A percentile compares a stretch with the other conserved stretches of the same genome.
Evolutionary conservation across 345 rosid species (phyloP).

Genomic region (Atalantia buxifolia): DNA sequence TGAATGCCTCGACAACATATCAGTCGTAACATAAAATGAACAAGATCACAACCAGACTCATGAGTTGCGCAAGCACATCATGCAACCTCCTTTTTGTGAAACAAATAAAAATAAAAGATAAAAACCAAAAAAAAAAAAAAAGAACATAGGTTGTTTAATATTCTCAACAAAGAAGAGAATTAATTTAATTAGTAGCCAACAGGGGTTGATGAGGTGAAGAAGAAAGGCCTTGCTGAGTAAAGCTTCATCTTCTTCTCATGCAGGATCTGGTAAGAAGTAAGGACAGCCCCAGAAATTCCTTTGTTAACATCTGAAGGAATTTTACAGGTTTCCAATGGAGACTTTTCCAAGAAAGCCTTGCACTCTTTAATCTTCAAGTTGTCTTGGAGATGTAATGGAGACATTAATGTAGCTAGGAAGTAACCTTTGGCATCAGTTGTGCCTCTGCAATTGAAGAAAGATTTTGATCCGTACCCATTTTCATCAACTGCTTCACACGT

Average conservation of each 20-base stretch:
- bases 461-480: constrained; percentile 30
- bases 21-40: too few species aligned
- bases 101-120: neutral
- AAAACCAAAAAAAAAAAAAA: neutral
- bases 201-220: constrained; percentile 25
- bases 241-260: constrained; percentile 23
- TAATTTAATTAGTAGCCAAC: constrained; percentile 22
- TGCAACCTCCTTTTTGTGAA: neutral
- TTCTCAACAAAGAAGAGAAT: neutral
- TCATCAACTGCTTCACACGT: constrained; percentile 30
- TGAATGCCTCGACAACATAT: too few species aligned
- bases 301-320: constrained; percentile 30
- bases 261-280: constrained; percentile 25
- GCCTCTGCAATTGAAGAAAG: constrained; percentile 25
- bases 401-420: constrained; percentile 26
- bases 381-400: constrained; percentile 11
- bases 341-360: constrained; percentile 39
- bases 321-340: constrained; percentile 26
- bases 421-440: constrained; percentile 35
- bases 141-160: neutral
- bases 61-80: neutral
- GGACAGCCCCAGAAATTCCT: constrained; percentile 28
- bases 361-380: constrained; percentile 29
- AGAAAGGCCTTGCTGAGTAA: constrained; percentile 29
- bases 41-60: neutral